A percentile compares a stretch with the other conserved stretches of the same genome.
These are phyloP conservation scores for Fonsecaea erecta DNA, from an alignment of 2,329 filamentous ascomycete genomes.

Conservation along the genomic window DNA sequence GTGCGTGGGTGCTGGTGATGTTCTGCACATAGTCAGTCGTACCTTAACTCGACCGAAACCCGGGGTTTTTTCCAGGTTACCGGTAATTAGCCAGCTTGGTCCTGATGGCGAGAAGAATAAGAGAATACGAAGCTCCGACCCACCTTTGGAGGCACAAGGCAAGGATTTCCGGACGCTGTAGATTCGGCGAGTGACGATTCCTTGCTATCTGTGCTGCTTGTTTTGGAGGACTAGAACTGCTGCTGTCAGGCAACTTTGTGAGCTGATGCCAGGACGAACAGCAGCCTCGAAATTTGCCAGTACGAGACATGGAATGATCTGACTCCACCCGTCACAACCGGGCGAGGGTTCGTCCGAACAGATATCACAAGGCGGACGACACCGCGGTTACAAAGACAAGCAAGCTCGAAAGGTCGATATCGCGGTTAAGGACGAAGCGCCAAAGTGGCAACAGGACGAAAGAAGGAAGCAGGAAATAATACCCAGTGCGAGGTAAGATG, in stretches of 20 bases:
- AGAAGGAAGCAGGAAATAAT: too few species aligned
- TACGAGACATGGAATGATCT: not conserved
- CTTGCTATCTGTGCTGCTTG: not conserved
- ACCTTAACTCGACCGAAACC: not conserved
- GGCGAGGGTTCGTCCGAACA: not conserved
- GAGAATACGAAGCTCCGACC: not conserved
- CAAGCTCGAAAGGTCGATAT: not conserved
- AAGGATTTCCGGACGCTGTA: not conserved
- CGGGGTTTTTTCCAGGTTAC: not conserved
- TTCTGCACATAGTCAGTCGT: not conserved
- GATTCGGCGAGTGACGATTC: not conserved
- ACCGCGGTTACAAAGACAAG: not conserved
- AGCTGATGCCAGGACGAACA: too few species aligned
- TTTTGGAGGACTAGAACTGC: not conserved
- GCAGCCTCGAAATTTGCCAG: too few species aligned
- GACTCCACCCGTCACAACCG: not conserved
- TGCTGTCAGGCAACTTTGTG: not conserved
- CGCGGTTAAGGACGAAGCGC: too few species aligned
- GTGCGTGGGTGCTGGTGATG: too few species aligned
- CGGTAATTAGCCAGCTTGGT: not conserved
- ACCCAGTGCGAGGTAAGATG: too few species aligned
- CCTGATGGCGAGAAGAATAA: not conserved
- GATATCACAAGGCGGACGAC: not conserved
- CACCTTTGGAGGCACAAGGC: not conserved
- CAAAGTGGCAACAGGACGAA: too few species aligned